Evolutionary conservation across 1,139 yeast genomes (phyloP), one percentile per base, ranked within the genome.

Genomic region (Pichia sp.): DNA sequence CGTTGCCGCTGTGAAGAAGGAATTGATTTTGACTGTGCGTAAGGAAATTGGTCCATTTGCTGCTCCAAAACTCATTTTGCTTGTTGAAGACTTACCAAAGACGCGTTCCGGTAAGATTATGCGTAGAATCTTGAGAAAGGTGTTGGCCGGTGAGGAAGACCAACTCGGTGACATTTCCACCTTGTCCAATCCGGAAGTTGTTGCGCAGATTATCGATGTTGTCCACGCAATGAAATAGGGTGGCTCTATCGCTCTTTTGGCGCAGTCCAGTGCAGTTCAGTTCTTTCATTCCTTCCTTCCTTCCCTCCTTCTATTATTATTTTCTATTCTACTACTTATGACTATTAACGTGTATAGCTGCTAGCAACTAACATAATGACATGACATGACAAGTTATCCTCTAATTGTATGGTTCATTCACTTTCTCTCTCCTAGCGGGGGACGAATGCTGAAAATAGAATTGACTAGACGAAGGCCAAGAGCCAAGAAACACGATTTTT

Each of bases 21-120:
- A 78, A 57, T 67, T 81, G 55, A 67, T 80, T 39, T 60, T 79
- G 50, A 78, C 86, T 15, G 88, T 81, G 26, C 67, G 91, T 56
- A 78, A 77, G 56, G 88, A 80, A 59, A 81, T 81, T 54, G 91
- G 91, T 19, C 88, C 91, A 35, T 81, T 81, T 59, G 91, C 91
- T 22, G 85, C 91, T 25, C 91, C 91, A 35, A 81, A 81, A 61
- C 58, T 75, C 49, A 77, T 80, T 49, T 66, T 80, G 41, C 62
- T 81, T 40, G 85, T 81, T 39, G 81, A 78, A 51, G 91, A 81
- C 53, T 72, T 81, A 55, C 91, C 91, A 55, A 81, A 81, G 69
- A 81, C 91, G 8, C 74, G 91, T 65, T 78, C 86, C 1, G 91
- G 91, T 54, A 81, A 81, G 64, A 79, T 81, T 45, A 81, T 81